These are phyloP conservation scores for Penicillium olsonii DNA, from an alignment of 2,329 filamentous ascomycete genomes.

Conservation along the genomic window DNA sequence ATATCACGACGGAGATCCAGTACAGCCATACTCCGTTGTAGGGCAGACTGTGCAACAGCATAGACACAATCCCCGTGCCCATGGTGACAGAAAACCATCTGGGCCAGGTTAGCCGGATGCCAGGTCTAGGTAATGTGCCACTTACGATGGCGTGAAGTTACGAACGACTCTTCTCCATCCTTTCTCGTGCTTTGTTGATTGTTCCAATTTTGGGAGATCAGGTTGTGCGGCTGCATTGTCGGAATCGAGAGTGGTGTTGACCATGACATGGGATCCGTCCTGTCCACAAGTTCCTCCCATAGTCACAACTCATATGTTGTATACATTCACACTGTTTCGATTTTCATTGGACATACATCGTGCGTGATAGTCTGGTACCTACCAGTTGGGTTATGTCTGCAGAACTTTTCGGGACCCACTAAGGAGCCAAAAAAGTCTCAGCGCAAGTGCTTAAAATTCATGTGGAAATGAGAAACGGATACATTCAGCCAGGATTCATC, in stretches of 20 bases:
- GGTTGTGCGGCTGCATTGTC: neutral
- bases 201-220: neutral
- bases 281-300: neutral
- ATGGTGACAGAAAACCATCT: constrained; percentile 47
- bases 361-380: neutral
- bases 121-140: neutral
- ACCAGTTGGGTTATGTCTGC: neutral
- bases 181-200: constrained; percentile 35
- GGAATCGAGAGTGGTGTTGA: neutral
- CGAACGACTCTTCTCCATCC: constrained; percentile 42
- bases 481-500: no score
- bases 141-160: constrained; percentile 47
- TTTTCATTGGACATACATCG: neutral
- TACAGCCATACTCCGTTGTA: constrained; percentile 44
- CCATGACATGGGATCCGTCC: neutral
- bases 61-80: constrained; percentile 46
- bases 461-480: no score
- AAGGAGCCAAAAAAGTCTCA: neutral
- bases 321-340: neutral
- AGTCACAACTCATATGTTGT: neutral
- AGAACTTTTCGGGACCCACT: neutral
- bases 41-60: constrained; percentile 39
- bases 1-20: constrained; percentile 40
- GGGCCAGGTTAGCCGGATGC: neutral
- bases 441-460: neutral